phyloP scores from a whole-genome alignment of 805 yeast genomes.

The Wickerhamiella azyma region DNA sequence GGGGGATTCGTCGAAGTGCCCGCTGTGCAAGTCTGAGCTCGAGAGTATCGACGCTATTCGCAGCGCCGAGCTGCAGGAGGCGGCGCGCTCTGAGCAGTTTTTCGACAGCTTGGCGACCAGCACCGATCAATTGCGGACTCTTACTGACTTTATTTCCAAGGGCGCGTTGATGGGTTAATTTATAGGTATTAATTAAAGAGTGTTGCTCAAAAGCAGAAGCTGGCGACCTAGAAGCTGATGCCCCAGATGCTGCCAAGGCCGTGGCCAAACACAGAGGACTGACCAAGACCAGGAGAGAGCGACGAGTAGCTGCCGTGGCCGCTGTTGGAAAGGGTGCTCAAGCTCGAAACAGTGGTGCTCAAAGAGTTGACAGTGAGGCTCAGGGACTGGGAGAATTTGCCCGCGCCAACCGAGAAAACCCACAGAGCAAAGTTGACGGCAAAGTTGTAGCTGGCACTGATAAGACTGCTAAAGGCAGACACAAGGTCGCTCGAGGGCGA shows the following conservation, averaged over 20 bases:
- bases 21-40: conserved; percentile 57
- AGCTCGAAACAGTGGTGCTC: neutral
- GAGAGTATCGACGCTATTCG: conserved; percentile 51
- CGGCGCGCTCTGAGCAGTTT: conserved; percentile 53
- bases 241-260: neutral
- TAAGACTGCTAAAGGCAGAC: neutral
- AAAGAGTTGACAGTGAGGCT: neutral
- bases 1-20: conserved; percentile 38
- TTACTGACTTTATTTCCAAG: conserved; percentile 72
- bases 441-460: neutral
- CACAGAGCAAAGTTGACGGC: neutral
- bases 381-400: neutral
- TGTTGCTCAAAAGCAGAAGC: no score
- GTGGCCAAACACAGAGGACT: neutral
- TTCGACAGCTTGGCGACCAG: conserved; percentile 37
- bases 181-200: neutral
- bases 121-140: conserved; percentile 54
- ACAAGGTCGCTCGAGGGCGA: neutral
- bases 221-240: neutral
- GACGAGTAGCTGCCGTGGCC: neutral
- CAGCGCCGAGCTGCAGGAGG: conserved; percentile 40
- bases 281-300: neutral
- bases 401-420: neutral
- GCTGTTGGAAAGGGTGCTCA: neutral
- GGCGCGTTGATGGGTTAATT: conserved; percentile 45